These are phyloP conservation scores for Aspergillus luchuensis DNA, from an alignment of 2,329 filamentous ascomycete genomes.

Conservation along the genomic window DNA sequence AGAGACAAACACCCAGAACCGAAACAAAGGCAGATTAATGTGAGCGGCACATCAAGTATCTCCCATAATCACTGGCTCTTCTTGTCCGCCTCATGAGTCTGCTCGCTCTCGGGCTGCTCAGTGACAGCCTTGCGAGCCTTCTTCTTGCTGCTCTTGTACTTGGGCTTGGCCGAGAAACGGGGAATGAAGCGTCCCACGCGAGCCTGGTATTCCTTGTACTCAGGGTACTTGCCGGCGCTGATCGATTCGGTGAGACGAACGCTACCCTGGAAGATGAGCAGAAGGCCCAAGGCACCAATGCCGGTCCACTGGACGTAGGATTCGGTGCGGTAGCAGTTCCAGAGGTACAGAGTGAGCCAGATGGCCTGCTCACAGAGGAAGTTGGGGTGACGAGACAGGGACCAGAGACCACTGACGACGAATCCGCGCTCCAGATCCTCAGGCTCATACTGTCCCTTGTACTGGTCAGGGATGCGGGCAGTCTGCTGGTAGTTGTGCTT, in stretches of 20 bases:
- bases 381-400: constrained; percentile 88
- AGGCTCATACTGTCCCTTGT: constrained; percentile 58
- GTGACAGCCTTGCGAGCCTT: constrained; percentile 16
- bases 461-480: constrained; percentile 65
- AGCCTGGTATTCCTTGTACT: constrained; percentile 82
- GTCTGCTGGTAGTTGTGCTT: constrained; percentile 75
- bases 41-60: neutral
- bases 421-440: constrained; percentile 89
- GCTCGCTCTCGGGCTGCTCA: constrained; percentile 18
- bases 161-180: constrained; percentile 38
- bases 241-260: constrained; percentile 85
- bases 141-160: constrained; percentile 28
- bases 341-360: constrained; percentile 86
- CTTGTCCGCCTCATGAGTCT: constrained; percentile 21
- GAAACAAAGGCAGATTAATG: neutral
- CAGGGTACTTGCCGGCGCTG: constrained; percentile 78
- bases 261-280: constrained; percentile 85
- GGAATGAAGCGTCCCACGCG: constrained; percentile 84
- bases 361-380: constrained; percentile 89
- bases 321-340: constrained; percentile 75
- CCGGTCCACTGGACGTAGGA: constrained; percentile 77
- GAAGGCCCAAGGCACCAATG: constrained; percentile 67
- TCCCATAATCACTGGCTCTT: constrained; percentile 17
- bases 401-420: constrained; percentile 79
- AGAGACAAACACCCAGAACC: constrained; percentile 4